Evolutionary conservation across 2,329 filamentous ascomycete genomes (phyloP), one percentile per base, ranked within the genome.

Genomic region (Verruconis gallopava): DNA sequence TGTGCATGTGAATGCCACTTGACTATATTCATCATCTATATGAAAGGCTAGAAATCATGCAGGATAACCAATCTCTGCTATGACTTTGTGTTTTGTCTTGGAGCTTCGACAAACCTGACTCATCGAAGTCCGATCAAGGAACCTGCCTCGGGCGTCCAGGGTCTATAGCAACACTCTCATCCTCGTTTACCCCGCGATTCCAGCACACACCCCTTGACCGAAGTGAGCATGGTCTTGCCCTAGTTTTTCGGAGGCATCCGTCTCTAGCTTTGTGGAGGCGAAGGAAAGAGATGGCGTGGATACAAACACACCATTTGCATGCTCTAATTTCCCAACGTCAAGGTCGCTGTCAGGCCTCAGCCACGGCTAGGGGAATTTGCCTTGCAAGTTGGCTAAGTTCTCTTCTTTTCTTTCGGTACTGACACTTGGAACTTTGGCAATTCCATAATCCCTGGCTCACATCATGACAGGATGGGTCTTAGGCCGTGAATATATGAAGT

Each of bases 181-280:
- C n/a, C 25, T 30, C 25, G 25, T n/a, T 30, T 30, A 30, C 25
- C 25, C 25, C 25, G 25, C 25, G 25, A 30, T 30, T n/a, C n/a
- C 9, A 30, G n/a, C 9, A 30, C 25, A 30, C n/a, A n/a, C n/a
- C 25, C n/a, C 25, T 9, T 30, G 9, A 9, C 25, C 9, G n/a
- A 30, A 30, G n/a, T n/a, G n/a, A 30, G 25, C 9, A n/a, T 30
- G n/a, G 25, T 30, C 25, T 30, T 30, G 25, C 25, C 25, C 25
- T 30, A 30, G n/a, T 30, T 30, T n/a, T 30, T 30, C 25, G 25
- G 25, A 30, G n/a, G 25, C 25, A 30, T n/a, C 25, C 25, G n/a
- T 9, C 9, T 30, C 25, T 30, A 30, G 25, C 25, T n/a, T 30
- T 30, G 25, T n/a, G 9, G 9, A 30, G 25, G n/a, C 25, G 25